Base-by-base conservation (phyloP, 2,329 filamentous ascomycete genomes). In the Fusarium pininemorale region DNA sequence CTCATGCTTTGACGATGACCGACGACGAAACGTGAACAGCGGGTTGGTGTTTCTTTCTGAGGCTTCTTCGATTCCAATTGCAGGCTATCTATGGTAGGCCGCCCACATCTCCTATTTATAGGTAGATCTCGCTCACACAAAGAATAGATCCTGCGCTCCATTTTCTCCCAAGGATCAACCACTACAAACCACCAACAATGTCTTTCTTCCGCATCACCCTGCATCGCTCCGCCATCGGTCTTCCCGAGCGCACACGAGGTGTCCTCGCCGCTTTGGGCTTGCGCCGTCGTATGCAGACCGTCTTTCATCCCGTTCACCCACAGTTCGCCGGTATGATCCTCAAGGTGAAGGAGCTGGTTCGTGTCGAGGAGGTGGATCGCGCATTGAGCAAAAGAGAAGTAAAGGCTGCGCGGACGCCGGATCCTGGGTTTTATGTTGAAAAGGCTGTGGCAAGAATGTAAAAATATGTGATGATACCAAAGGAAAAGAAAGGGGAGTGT, bases 151-250 rank as follows among this genome's bases (percentile, higher is more conserved):
- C 47, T 69, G 41, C 72, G 63, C 63, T 72, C 30, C 61, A 55
- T 66, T 72, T 35, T 26, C 35, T 45, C 14, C 35, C 13, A 58
- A 35, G 50, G 28, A 64, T n/a, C 47, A 48, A 53, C 45, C 24
- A 35, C 32, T 26, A 16, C 53, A 32, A 50, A 53, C 15, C 15
- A 39, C 26, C 56, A 58, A 65, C 47, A 66, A 95, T 95, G 92
- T 87, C 91, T 66, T 97, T 90, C 87, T 98, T 98, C 88, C 92
- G 94, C 81, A 94, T 98, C 82, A 97, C 94, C 55, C 92, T 98
- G 65, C 90, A 96, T 84, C 94, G 95, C 81, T 95, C 93, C 65
- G 92, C 93, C 79, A 98, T 98, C 84, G 95, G 95, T 71, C 91
- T 98, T 53, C 95, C 96, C 11, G 85, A 90, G 79, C 92, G 94